Evolutionary conservation across 305 asterid genomes (phyloP).

Genomic region (Fraxinus paxiana): DNA sequence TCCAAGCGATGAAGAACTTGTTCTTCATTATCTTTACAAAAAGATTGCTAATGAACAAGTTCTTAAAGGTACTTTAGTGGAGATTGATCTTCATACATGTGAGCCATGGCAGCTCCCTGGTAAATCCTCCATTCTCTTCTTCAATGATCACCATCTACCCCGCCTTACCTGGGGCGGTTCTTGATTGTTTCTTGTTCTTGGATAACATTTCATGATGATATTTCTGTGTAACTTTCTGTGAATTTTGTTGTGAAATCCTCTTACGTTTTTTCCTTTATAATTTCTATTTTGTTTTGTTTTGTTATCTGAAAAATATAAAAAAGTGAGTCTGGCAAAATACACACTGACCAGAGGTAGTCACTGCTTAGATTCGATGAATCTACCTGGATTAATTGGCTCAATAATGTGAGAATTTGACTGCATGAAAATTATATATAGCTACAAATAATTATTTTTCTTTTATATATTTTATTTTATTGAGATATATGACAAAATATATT

Average conservation of each 20-base stretch:
- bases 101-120: constrained; percentile 99
- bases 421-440: not conserved
- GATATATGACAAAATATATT: not conserved
- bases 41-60: constrained; percentile 59
- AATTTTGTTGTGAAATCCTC: not conserved
- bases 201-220: not conserved
- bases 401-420: not conserved
- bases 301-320: not conserved
- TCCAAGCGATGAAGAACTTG: constrained; percentile 87
- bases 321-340: not conserved
- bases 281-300: not conserved
- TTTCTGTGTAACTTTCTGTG: not conserved
- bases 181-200: not conserved
- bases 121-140: constrained; percentile 19
- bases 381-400: not conserved
- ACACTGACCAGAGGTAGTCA: not conserved
- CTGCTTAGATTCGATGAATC: not conserved
- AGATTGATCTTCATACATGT: constrained; percentile 79
- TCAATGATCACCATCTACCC: not conserved
- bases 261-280: not conserved
- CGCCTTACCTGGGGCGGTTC: not conserved
- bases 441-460: not conserved
- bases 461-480: not conserved
- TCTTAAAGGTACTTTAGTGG: constrained; percentile 63
- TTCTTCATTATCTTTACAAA: constrained; percentile 77